These are phyloP conservation scores for Penicillium pulvis DNA, from an alignment of 495 filamentous ascomycete species.

Conservation along the genomic window DNA sequence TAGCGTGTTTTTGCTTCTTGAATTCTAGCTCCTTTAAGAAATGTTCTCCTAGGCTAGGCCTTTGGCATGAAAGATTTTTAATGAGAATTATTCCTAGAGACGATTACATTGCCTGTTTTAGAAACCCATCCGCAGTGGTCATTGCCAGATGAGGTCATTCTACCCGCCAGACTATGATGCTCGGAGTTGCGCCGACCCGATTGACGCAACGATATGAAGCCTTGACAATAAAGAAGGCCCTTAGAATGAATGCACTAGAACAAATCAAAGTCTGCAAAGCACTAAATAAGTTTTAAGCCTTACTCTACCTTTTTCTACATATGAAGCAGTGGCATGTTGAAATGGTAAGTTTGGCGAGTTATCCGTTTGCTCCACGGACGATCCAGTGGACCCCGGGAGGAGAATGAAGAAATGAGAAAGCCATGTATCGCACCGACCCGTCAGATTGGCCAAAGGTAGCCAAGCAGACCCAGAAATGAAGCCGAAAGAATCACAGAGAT, in stretches of 20 bases:
- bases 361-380: constrained; percentile 8
- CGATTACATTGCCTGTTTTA: neutral
- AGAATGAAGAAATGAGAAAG: neutral
- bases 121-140: neutral
- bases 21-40: no score
- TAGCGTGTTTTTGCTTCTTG: no score
- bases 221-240: neutral
- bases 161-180: neutral
- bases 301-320: neutral
- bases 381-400: constrained; percentile 3
- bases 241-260: no score
- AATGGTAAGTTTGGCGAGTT: constrained; percentile 3
- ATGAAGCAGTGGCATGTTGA: neutral
- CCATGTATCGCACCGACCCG: neutral
- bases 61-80: no score
- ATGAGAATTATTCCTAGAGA: no score
- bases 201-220: neutral
- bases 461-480: constrained; percentile 5
- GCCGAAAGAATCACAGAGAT: constrained; percentile 2
- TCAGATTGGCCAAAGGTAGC: constrained; percentile 1
- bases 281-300: neutral
- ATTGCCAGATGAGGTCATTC: neutral
- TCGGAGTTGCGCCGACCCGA: constrained; percentile 4
- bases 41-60: no score
- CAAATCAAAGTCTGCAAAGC: neutral